Percentiles rank a stretch among this genome's conserved stretches.
phyloP scores from a whole-genome alignment of 805 yeast genomes.

The Barnettozyma sp. region DNA sequence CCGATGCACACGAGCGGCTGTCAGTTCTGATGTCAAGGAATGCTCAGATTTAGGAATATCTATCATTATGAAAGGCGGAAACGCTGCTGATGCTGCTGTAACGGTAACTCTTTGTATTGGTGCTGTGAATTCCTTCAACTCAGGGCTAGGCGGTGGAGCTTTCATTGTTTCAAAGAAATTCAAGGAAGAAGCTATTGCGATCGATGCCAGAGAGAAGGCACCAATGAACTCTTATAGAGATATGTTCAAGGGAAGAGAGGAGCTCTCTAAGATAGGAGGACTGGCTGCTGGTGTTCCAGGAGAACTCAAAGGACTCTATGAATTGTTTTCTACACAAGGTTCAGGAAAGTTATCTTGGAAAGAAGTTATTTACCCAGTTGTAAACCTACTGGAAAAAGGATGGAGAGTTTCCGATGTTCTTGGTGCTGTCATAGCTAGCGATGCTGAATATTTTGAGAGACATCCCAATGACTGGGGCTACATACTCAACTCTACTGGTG shows the following conservation, averaged over 20 bases:
- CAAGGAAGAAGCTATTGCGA: constrained; percentile 45
- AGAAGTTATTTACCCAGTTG: constrained; percentile 70
- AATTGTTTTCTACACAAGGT: constrained; percentile 52
- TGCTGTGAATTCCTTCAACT: constrained; percentile 67
- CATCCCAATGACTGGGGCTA: constrained; percentile 49
- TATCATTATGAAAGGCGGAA: constrained; percentile 40
- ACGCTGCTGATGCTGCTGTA: constrained; percentile 91
- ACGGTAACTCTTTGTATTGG: constrained; percentile 89
- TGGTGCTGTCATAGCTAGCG: constrained; percentile 35
- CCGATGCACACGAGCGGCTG: constrained; percentile 18
- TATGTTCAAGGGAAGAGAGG: constrained; percentile 51
- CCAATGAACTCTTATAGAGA: constrained; percentile 54
- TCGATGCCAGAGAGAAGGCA: constrained; percentile 88
- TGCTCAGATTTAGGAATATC: constrained; percentile 32
- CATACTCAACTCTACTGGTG: constrained; percentile 33
- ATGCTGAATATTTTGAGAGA: constrained; percentile 28
- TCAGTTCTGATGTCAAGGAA: constrained; percentile 27
- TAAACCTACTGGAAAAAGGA: constrained; percentile 57
- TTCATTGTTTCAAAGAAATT: constrained; percentile 46
- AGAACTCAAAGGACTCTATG: constrained; percentile 77
- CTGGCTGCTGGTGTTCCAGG: constrained; percentile 90
- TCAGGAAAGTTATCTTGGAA: constrained; percentile 69
- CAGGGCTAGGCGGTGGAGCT: constrained; percentile 94
- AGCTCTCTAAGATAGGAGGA: constrained; percentile 67
- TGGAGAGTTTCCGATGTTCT: constrained; percentile 46